phyloP scores from a whole-genome alignment of 306 rosid species.

The Morella rubra region DNA sequence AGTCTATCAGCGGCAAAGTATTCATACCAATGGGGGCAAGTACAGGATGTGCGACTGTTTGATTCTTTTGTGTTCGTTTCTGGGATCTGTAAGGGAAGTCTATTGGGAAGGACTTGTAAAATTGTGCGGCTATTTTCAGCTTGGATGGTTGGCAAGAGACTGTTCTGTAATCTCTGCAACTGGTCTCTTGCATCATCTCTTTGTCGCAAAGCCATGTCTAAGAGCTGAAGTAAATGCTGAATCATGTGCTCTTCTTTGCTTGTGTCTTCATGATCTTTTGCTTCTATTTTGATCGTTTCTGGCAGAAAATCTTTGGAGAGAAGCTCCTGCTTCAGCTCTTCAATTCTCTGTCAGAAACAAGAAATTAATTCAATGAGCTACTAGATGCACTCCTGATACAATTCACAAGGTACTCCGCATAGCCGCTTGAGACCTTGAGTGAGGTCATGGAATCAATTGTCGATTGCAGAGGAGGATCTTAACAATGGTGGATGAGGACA shows the following conservation, averaged over 20 bases:
- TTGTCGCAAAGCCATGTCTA: conserved; percentile 45
- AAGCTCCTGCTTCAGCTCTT: conserved; percentile 50
- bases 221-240: conserved; percentile 27
- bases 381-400: no score
- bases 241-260: conserved; percentile 35
- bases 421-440: no score
- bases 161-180: conserved; percentile 42
- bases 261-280: conserved; percentile 30
- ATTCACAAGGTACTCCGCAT: no score
- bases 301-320: conserved; percentile 35
- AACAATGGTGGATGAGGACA: no score
- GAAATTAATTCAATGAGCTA: no score
- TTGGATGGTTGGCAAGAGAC: conserved; percentile 20
- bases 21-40: conserved; percentile 21
- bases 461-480: no score
- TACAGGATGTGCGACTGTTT: not conserved
- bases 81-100: no score
- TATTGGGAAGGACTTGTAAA: no score
- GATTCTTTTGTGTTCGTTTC: no score
- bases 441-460: no score
- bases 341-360: conserved; percentile 34
- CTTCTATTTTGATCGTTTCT: conserved; percentile 33
- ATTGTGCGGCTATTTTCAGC: conserved; percentile 32
- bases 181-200: conserved; percentile 62
- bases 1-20: no score